Conservation (phyloP, 352 stramenopile species). For the Lagenidium giganteum region DNA sequence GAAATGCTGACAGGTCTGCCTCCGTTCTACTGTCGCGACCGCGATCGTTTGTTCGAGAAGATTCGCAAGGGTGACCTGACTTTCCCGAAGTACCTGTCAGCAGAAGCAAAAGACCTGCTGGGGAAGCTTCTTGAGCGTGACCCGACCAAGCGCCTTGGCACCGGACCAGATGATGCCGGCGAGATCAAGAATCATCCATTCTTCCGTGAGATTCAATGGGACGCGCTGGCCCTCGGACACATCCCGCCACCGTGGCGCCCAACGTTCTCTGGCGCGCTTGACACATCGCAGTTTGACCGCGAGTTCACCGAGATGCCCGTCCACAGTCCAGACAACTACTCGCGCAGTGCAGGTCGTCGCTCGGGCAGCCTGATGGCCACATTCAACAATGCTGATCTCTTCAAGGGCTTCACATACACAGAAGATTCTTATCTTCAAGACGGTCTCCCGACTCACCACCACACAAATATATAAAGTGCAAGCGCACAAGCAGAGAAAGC, state of each 20-base stretch:
- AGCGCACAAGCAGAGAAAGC: background rate
- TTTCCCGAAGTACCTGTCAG: slow-evolving; percentile 94
- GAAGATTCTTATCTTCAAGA: slow-evolving; percentile 77
- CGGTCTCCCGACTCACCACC: slow-evolving; percentile 32
- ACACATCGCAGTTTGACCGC: slow-evolving; percentile 97
- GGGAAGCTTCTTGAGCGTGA: slow-evolving; percentile 92
- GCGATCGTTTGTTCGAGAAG: slow-evolving; percentile 97
- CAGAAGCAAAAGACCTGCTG: slow-evolving; percentile 82
- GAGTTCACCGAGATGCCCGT: slow-evolving; percentile 97
- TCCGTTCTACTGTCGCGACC: slow-evolving; percentile 94
- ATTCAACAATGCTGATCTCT: slow-evolving; percentile 61
- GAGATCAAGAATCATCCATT: slow-evolving; percentile 85
- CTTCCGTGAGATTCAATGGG: slow-evolving; percentile 79
- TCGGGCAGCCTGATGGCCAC: slow-evolving; percentile 57
- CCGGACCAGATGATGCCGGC: slow-evolving; percentile 65
- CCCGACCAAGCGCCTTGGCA: slow-evolving; percentile 91
- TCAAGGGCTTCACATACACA: slow-evolving; percentile 85
- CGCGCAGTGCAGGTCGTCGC: too few species aligned
- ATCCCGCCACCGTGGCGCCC: slow-evolving; percentile 90
- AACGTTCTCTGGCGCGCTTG: slow-evolving; percentile 88
- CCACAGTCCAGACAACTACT: slow-evolving; percentile 85
- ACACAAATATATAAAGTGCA: slow-evolving; percentile 33
- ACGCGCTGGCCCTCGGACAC: slow-evolving; percentile 43
- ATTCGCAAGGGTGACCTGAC: slow-evolving; percentile 93
- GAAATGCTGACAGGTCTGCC: slow-evolving; percentile 78